Percentiles rank a stretch among this genome's conserved stretches.
phyloP scores from a whole-genome alignment of 108 stramenopile species.

The Nitzschia sp. region DNA sequence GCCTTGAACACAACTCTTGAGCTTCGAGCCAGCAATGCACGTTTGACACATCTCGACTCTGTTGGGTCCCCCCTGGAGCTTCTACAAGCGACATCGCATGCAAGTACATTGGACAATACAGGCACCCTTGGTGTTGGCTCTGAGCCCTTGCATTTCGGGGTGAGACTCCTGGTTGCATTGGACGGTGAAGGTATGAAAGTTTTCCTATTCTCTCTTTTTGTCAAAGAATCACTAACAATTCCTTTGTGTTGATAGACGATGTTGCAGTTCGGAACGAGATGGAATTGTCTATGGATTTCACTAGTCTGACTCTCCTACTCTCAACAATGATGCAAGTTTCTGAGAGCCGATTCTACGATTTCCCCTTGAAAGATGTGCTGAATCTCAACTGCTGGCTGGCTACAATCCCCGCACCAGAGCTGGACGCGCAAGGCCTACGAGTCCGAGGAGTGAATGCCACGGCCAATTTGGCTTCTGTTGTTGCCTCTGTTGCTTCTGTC shows the following conservation, averaged over 20 bases:
- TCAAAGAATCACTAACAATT: not conserved
- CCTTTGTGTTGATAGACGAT: constrained; percentile 2
- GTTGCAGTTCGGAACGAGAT: constrained; percentile 26
- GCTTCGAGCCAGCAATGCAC: constrained; percentile 48
- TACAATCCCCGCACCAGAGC: constrained; percentile 57
- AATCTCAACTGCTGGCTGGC: constrained; percentile 84
- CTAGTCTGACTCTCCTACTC: constrained; percentile 34
- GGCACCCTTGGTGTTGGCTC: constrained; percentile 48
- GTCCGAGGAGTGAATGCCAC: constrained; percentile 33
- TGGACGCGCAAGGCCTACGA: constrained; percentile 59
- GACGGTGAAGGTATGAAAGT: constrained; percentile 42
- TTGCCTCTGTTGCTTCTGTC: constrained; percentile 45
- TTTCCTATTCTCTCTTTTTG: not conserved
- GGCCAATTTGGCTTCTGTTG: constrained; percentile 44
- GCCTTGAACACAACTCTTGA: constrained; percentile 58
- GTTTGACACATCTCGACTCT: constrained; percentile 57
- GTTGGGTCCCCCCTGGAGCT: constrained; percentile 50
- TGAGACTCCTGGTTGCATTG: constrained; percentile 44
- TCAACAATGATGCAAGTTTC: constrained; percentile 50
- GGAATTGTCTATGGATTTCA: constrained; percentile 20
- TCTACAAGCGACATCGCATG: constrained; percentile 47
- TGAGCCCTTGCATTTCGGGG: constrained; percentile 36
- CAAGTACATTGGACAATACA: constrained; percentile 57
- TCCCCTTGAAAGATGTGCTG: constrained; percentile 61
- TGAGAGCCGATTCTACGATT: constrained; percentile 48